These are phyloP conservation scores for Nakaseomyces uthaithaninus DNA, from an alignment of 1,139 yeast species.

Conservation along the genomic window DNA sequence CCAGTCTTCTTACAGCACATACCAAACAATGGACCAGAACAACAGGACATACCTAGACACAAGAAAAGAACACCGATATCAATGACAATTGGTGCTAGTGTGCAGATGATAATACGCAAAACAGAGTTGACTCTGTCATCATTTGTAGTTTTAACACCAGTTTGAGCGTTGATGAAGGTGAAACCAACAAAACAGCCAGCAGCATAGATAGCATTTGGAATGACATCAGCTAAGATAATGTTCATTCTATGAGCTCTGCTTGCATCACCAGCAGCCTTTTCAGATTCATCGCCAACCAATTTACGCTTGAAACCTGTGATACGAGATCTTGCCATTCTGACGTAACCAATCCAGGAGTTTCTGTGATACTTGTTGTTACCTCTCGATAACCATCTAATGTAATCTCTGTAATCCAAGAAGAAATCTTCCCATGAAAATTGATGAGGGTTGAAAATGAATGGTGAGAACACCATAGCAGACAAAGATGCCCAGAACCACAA, in stretches of 20 bases:
- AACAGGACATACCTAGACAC: constrained; percentile 78
- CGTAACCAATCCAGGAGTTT: constrained; percentile 98
- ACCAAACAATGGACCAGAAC: constrained; percentile 93
- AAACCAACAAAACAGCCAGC: constrained; percentile 88
- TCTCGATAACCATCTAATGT: constrained; percentile 95
- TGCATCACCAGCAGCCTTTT: constrained; percentile 91
- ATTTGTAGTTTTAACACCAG: constrained; percentile 59
- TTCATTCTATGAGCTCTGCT: constrained; percentile 90
- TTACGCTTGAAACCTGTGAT: constrained; percentile 97
- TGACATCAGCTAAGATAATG: constrained; percentile 73
- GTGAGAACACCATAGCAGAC: constrained; percentile 83
- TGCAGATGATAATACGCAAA: constrained; percentile 77
- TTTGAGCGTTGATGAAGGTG: constrained; percentile 92
- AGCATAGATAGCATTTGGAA: constrained; percentile 78
- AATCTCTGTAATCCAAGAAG: constrained; percentile 97
- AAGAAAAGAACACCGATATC: constrained; percentile 77
- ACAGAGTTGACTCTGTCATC: constrained; percentile 64
- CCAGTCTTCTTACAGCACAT: constrained; percentile 97
- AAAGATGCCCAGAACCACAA: constrained; percentile 98
- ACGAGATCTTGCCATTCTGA: constrained; percentile 91
- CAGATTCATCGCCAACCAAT: constrained; percentile 77
- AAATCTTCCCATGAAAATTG: constrained; percentile 99
- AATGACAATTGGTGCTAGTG: constrained; percentile 85
- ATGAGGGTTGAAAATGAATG: constrained; percentile 95
- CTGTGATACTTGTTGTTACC: constrained; percentile 99